Evolutionary conservation across 441 rosid genomes (phyloP).

Genomic region (Melastoma candidum): DNA sequence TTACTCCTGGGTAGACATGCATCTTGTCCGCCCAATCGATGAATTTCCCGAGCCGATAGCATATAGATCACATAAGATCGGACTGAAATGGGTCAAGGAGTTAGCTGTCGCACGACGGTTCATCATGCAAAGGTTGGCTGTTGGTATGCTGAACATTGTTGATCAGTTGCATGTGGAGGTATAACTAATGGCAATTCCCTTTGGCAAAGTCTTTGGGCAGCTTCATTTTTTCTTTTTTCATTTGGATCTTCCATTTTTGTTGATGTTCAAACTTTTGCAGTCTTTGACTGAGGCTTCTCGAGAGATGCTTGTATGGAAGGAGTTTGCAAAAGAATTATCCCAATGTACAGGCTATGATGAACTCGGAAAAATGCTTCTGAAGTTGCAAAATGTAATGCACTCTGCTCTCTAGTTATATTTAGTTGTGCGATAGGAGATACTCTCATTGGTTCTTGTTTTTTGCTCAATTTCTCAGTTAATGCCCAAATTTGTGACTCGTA

Average conservation of each 20-base stretch:
- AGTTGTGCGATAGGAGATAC: too few species aligned
- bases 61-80: conserved; percentile 61
- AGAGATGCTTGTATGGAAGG: conserved; percentile 76
- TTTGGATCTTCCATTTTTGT: conserved; percentile 14
- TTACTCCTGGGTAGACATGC: conserved; percentile 99
- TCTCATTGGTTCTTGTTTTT: too few species aligned
- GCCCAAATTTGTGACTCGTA: too few species aligned
- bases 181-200: conserved; percentile 9
- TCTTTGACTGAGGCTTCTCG: conserved; percentile 72
- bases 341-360: conserved; percentile 67
- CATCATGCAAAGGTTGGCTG: conserved; percentile 78
- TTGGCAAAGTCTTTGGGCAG: conserved; percentile 1
- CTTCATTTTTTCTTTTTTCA: not conserved
- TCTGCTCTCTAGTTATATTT: not conserved
- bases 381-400: conserved; percentile 65
- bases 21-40: conserved; percentile 58
- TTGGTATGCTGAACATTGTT: conserved; percentile 78
- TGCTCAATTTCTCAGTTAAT: too few species aligned
- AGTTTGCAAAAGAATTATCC: conserved; percentile 81
- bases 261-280: conserved; percentile 30
- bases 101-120: conserved; percentile 68
- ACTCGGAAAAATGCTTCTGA: conserved; percentile 86
- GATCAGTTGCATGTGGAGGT: conserved; percentile 88
- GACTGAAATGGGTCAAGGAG: conserved; percentile 81
- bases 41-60: conserved; percentile 93